These are phyloP conservation scores for Leccinum laetum DNA, from an alignment of 1,284 basidiomycete genomes.

Conservation along the genomic window DNA sequence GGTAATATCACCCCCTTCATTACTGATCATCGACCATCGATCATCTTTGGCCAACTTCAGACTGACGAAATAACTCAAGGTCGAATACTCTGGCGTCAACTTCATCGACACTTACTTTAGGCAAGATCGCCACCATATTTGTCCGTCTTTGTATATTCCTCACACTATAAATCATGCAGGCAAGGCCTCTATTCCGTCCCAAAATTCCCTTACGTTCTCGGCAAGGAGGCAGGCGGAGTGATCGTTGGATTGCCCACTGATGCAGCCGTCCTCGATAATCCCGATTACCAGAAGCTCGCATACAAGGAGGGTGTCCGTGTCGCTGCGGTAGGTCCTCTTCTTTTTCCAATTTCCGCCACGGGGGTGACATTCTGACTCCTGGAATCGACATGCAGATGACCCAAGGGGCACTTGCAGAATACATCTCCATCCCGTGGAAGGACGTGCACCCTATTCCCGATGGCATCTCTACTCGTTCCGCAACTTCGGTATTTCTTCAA, in stretches of 20 bases:
- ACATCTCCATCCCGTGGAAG: constrained; percentile 67
- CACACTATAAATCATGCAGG: constrained; percentile 30
- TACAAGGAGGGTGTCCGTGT: constrained; percentile 64
- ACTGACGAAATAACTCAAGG: constrained; percentile 33
- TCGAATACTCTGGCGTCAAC: constrained; percentile 76
- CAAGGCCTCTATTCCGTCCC: constrained; percentile 58
- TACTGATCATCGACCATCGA: constrained; percentile 12
- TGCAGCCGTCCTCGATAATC: constrained; percentile 48
- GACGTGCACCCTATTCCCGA: constrained; percentile 58
- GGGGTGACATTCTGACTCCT: not conserved
- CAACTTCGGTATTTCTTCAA: constrained; percentile 72
- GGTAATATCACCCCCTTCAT: constrained; percentile 37
- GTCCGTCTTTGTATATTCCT: not conserved
- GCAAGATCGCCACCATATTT: constrained; percentile 30
- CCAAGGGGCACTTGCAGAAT: constrained; percentile 72
- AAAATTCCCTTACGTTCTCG: constrained; percentile 73
- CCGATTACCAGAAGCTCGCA: constrained; percentile 58
- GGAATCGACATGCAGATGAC: constrained; percentile 41
- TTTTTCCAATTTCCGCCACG: not conserved
- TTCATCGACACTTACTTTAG: constrained; percentile 86
- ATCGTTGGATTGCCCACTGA: constrained; percentile 75
- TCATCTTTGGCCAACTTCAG: not conserved
- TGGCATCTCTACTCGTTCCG: constrained; percentile 47
- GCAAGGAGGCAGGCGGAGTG: constrained; percentile 79
- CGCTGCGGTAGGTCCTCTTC: constrained; percentile 44